Evolutionary conservation across 305 asterid genomes (phyloP).

Genomic region (Salvia sclarea): DNA sequence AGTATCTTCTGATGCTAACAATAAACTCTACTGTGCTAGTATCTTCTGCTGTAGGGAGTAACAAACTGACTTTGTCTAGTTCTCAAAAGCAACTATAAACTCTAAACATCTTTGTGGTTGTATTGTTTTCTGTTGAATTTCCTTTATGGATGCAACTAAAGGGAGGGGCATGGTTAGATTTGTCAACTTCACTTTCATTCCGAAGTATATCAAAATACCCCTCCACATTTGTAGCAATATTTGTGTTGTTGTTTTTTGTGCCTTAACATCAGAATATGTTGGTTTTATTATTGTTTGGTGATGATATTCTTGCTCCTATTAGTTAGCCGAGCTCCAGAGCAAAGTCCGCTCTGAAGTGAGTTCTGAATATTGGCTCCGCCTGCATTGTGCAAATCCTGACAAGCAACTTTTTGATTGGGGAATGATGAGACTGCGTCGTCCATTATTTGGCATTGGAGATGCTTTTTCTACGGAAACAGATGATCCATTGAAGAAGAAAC

Average conservation of each 20-base stretch:
- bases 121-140: slow-evolving; percentile 20
- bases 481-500: slow-evolving; percentile 89
- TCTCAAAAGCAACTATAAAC: neutral
- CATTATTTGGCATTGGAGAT: slow-evolving; percentile 92
- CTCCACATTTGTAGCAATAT: neutral
- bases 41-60: neutral
- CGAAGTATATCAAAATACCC: neutral
- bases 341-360: slow-evolving; percentile 91
- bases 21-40: neutral
- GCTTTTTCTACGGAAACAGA: slow-evolving; percentile 87
- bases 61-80: neutral
- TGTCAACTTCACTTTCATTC: neutral
- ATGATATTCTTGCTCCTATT: slow-evolving; percentile 39
- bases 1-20: slow-evolving; percentile 12
- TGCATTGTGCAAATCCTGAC: slow-evolving; percentile 80
- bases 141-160: slow-evolving; percentile 4
- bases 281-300: slow-evolving; percentile 23
- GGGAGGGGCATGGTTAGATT: neutral
- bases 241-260: slow-evolving; percentile 20
- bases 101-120: slow-evolving; percentile 17
- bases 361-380: slow-evolving; percentile 93
- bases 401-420: slow-evolving; percentile 99
- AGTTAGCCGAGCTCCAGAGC: slow-evolving; percentile 83
- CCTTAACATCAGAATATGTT: slow-evolving; percentile 26
- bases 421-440: slow-evolving; percentile 84